Base-by-base conservation (phyloP, 495 filamentous ascomycete species). In the Penicillium silybi region DNA sequence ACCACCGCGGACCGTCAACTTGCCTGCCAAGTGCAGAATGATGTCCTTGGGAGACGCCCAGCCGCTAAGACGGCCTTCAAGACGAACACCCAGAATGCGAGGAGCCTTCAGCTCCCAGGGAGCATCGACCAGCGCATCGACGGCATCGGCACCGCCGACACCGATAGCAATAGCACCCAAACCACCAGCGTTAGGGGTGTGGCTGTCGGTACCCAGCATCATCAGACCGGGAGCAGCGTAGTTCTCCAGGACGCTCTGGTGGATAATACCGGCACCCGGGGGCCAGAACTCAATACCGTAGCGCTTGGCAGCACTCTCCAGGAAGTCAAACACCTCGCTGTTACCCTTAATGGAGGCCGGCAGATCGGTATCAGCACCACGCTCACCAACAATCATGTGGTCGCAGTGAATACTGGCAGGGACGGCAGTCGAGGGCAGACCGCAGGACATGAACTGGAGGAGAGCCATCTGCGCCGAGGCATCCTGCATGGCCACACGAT, bases 231-330 rank as follows among this genome's bases (percentile, higher is more conserved):
- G 93, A 4, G 90, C 85, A n/a, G 93, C 89, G 65, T 98, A 98
- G 72, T 97, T 97, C 77, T 98, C 93, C 59, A 98, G 75, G 39
- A 98, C 93, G 52, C 88, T 95, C 79, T 98, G 93, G 73, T 98
- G 93, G 57, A 98, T 98, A 53, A 98, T 98, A 53, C 93, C 93
- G n/a, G 93, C 93, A 46, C 95, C 95, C 0, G 93, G 93, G 2
- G 93, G 89, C 93, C 93, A 98, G 69, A 98, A 98, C 67, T 97
- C 92, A 58, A 98, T 96, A 19, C 93, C 93, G 65, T 96, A 98
- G 61, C 91, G 93, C 78, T 90, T 92, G 6, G 87, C 87, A 1
- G 93, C 93, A 40, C 88, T 93, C 74, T 95, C 92, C 45, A 98
- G 66, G 70, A 97, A 98, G 70, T 98, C 90, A 64, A 95, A 98